Base-by-base conservation (phyloP, 257 asterid species). In the Orobanche coerulescens region DNA sequence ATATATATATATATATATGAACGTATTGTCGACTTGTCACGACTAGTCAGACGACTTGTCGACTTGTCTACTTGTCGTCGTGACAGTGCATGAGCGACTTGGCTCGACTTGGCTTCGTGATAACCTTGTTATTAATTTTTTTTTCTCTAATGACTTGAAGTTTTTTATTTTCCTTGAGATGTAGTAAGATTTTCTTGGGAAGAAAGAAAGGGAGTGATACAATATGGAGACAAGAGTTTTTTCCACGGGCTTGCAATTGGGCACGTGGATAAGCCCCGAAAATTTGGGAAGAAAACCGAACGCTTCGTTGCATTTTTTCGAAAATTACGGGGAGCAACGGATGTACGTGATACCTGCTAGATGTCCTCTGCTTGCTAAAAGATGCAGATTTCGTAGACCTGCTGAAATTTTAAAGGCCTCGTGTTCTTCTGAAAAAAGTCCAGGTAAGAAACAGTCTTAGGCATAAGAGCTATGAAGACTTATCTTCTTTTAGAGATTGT, bases 221-320 rank as follows among this genome's bases (percentile, higher is more conserved):
- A 68, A 26, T 31, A 90, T 90, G 95, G 95, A 83, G 78, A 82
- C 78, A 2, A 76, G 71, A 58, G 73, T 79, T 71, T 71, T 72
- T 71, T 71, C 74, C 0, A 82, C 67, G 51, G 69, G 82, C 36
- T 56, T 78, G 72, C 84, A 80, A 61, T 37, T 75, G 40, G 39
- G 85, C 40, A 47, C 79, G 56, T 70, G 78, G 83, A 56, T 65
- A 23, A 65, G 58, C 64, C 52, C 75, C 0, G 78, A 64, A 13
- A 79, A 64, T 43, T 4, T 69, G 33, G 71, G 72, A 13, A 67
- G 78, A 64, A 76, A 73, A 62, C 73, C 84, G 2, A 54, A 61
- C 56, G 64, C 65, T 60, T 47, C 53, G 6, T 23, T 85, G 78
- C 80, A 51, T 48, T 76, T 79, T 66, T 66, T 46, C 8, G 76